These are phyloP conservation scores for Lachnellula cervina DNA, from an alignment of 2,329 filamentous ascomycete species.

Conservation along the genomic window DNA sequence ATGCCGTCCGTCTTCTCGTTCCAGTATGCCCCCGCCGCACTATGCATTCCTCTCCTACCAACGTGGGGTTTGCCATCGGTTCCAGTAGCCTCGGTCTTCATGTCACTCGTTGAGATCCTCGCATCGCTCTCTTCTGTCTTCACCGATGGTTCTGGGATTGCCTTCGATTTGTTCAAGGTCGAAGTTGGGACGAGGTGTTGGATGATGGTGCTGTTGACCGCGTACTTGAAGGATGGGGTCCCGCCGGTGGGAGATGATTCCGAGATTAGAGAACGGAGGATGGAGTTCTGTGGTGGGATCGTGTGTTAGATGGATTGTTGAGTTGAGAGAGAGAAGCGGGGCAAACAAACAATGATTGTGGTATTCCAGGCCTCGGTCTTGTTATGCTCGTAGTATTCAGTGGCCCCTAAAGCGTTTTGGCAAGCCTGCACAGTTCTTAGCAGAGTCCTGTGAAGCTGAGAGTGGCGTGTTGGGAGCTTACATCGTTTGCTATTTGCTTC, in stretches of 20 bases:
- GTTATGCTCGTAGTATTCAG: conserved; percentile 79
- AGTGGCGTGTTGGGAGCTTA: conserved; percentile 36
- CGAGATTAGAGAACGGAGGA: conserved; percentile 72
- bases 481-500: conserved; percentile 80
- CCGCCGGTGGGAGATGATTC: conserved; percentile 59
- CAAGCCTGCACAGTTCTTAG: conserved; percentile 59
- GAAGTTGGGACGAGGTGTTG: conserved; percentile 77
- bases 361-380: conserved; percentile 88
- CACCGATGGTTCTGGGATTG: conserved; percentile 34
- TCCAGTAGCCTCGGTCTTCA: conserved; percentile 39
- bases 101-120: conserved; percentile 51
- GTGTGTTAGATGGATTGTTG: conserved; percentile 7
- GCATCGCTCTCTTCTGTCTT: conserved; percentile 40
- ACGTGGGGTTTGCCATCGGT: conserved; percentile 66
- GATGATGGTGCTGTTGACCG: conserved; percentile 96
- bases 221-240: conserved; percentile 78
- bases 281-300: conserved; percentile 54
- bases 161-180: conserved; percentile 56
- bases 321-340: neutral
- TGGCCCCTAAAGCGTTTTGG: conserved; percentile 66
- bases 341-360: conserved; percentile 72
- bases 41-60: conserved; percentile 86
- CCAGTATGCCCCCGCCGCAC: conserved; percentile 80
- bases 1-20: conserved; percentile 87
- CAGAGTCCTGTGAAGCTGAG: conserved; percentile 1